Conservation (phyloP, 306 rosid species). For the Prinsepia uniflora region DNA sequence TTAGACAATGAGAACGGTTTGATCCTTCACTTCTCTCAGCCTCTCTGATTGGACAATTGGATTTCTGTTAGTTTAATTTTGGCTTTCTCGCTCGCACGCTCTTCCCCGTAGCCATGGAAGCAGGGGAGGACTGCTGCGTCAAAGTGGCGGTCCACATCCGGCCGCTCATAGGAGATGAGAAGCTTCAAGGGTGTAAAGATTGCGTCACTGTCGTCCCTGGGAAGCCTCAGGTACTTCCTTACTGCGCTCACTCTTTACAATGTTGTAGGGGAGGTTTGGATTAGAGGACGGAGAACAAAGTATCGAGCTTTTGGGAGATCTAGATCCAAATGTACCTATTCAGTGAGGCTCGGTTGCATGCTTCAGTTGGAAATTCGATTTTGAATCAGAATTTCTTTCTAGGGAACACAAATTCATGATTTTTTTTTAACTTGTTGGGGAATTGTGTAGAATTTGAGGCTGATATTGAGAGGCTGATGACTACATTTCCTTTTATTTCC, state of each 20-base stretch:
- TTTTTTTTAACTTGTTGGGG: conserved; percentile 16
- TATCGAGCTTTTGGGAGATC: conserved; percentile 31
- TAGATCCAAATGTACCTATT: conserved; percentile 33
- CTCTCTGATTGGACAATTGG: not conserved
- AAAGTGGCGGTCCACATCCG: conserved; percentile 95
- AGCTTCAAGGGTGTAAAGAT: conserved; percentile 93
- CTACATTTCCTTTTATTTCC: conserved; percentile 16
- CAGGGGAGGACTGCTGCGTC: conserved; percentile 86
- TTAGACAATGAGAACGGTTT: conserved; percentile 39
- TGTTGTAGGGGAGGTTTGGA: not conserved
- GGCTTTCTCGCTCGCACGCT: conserved; percentile 8
- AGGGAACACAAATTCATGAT: conserved; percentile 20
- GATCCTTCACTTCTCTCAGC: conserved; percentile 11
- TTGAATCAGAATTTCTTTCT: conserved; percentile 26
- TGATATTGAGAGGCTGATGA: conserved; percentile 16
- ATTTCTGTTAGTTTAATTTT: not conserved
- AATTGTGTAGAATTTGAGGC: conserved; percentile 8
- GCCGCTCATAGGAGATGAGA: conserved; percentile 89
- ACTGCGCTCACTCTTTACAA: not conserved
- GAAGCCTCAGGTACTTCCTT: conserved; percentile 86
- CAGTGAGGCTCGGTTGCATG: not conserved
- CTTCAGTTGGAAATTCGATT: conserved; percentile 12
- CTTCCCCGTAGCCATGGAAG: conserved; percentile 49
- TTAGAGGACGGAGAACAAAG: not conserved
- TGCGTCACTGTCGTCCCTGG: conserved; percentile 82